Percentiles rank a stretch among this genome's conserved stretches.
Conservation (phyloP, 2,329 filamentous ascomycete genomes). For the Hymenoscyphus fructigenus region DNA sequence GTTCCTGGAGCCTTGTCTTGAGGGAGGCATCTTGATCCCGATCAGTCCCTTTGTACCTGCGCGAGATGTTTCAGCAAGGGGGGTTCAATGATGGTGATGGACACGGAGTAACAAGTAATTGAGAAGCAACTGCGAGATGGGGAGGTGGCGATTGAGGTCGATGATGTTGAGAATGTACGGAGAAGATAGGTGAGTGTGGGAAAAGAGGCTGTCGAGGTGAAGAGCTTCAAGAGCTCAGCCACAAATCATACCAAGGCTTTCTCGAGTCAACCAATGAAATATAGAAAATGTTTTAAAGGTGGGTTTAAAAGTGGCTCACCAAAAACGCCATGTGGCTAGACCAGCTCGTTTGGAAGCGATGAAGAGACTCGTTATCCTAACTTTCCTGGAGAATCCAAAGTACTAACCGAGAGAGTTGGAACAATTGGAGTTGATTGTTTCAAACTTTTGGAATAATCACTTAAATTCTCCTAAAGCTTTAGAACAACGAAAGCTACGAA, state of each 20-base stretch:
- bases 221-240: background rate
- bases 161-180: background rate
- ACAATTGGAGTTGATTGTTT: too few species aligned
- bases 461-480: too few species aligned
- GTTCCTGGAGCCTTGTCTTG: background rate
- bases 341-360: background rate
- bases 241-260: background rate
- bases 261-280: background rate
- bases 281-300: background rate
- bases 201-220: background rate
- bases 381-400: too few species aligned
- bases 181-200: background rate
- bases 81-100: background rate
- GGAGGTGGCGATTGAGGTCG: background rate
- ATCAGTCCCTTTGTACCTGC: background rate
- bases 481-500: too few species aligned
- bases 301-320: background rate
- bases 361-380: too few species aligned
- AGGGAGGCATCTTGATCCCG: background rate
- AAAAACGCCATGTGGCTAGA: background rate
- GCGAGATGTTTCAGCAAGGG: background rate
- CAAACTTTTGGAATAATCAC: too few species aligned
- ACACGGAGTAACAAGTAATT: background rate
- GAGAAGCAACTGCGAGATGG: background rate
- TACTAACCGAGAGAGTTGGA: too few species aligned